Evolutionary conservation across 2,329 filamentous ascomycete genomes (phyloP).

Genomic region (Aspergillus clavatus): DNA sequence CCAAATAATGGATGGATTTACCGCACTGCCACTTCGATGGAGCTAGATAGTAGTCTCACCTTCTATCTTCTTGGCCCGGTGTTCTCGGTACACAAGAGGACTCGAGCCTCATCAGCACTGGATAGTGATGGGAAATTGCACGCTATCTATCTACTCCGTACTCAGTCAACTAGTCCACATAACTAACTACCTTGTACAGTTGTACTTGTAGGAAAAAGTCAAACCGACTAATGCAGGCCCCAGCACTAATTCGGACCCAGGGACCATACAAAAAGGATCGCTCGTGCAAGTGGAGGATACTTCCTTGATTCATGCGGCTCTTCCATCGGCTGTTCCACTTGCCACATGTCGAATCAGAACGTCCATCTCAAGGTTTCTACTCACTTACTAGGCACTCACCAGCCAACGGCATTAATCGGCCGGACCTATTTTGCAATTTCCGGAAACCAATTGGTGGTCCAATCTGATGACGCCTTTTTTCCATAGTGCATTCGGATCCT

Average conservation of each 20-base stretch:
- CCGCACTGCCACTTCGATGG: too few species aligned
- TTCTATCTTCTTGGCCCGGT: too few species aligned
- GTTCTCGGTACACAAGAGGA: too few species aligned
- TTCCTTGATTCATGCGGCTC: conserved; percentile 1
- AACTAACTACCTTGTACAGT: too few species aligned
- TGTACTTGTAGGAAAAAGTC: too few species aligned
- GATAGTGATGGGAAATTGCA: too few species aligned
- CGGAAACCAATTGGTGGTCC: neutral
- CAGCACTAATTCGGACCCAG: neutral
- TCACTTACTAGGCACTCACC: neutral
- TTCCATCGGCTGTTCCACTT: neutral
- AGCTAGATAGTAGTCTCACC: too few species aligned
- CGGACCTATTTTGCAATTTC: neutral
- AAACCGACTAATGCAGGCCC: neutral
- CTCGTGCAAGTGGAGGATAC: neutral
- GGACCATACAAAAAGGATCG: neutral
- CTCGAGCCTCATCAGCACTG: too few species aligned
- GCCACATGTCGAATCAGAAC: neutral
- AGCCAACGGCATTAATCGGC: neutral
- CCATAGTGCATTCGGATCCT: neutral
- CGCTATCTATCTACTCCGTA: too few species aligned
- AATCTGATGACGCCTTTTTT: neutral
- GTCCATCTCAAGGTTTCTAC: neutral
- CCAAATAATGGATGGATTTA: too few species aligned
- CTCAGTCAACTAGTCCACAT: too few species aligned